A percentile compares a stretch with the other conserved stretches of the same genome.
These are phyloP conservation scores for Closterium sp. DNA, from an alignment of 139 green algal species.

Conservation along the genomic window DNA sequence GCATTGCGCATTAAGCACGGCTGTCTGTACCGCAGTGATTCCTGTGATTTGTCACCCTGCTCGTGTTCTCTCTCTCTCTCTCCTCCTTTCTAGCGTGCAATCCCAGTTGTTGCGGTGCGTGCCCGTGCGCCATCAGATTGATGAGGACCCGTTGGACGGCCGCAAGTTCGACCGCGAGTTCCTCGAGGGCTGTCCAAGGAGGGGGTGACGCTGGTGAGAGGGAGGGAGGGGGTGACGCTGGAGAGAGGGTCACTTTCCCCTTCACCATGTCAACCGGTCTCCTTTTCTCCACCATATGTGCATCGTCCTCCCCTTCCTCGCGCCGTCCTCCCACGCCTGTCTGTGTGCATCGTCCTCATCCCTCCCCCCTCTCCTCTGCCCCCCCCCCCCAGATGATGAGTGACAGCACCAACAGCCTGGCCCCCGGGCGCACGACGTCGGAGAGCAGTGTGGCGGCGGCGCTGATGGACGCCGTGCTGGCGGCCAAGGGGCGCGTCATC, in stretches of 20 bases:
- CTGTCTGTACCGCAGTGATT: too few species aligned
- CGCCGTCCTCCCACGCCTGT: too few species aligned
- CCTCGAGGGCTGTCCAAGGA: conserved; percentile 70
- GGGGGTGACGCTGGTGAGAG: conserved; percentile 57
- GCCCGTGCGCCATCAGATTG: conserved; percentile 84
- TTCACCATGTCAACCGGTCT: conserved; percentile 6
- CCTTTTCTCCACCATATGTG: conserved; percentile 3
- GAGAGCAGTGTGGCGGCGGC: conserved; percentile 74
- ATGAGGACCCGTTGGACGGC: conserved; percentile 91
- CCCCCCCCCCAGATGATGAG: conserved; percentile 77
- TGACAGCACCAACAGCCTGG: conserved; percentile 96
- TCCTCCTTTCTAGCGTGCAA: too few species aligned
- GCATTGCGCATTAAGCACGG: too few species aligned
- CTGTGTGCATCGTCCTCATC: background rate
- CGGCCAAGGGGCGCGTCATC: conserved; percentile 80
- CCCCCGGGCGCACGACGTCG: conserved; percentile 79
- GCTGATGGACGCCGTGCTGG: conserved; percentile 70
- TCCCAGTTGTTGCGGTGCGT: too few species aligned
- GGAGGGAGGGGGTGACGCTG: background rate
- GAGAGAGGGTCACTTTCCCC: conserved; percentile 4
- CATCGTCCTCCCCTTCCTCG: conserved; percentile 7
- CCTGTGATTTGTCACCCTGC: too few species aligned
- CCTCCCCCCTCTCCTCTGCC: conserved; percentile 2
- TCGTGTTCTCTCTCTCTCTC: too few species aligned
- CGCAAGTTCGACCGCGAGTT: conserved; percentile 82